Percentiles rank a stretch among this genome's conserved stretches.
phyloP scores from a whole-genome alignment of 306 rosid genomes.

The Cucurbita pepo region DNA sequence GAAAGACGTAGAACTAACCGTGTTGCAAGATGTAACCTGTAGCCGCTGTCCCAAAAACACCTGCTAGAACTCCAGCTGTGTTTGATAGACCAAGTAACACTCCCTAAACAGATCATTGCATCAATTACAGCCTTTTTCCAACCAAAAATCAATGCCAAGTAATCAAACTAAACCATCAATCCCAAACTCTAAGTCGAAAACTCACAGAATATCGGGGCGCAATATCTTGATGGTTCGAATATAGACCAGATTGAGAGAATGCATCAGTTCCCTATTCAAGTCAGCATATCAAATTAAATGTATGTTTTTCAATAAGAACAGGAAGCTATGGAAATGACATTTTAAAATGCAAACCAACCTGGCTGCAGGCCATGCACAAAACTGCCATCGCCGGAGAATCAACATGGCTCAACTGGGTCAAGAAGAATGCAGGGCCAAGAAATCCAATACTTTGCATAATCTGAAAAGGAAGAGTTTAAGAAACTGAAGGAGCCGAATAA shows the following conservation, averaged over 20 bases:
- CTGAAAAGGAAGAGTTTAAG: conserved; percentile 25
- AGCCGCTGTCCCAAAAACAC: conserved; percentile 96
- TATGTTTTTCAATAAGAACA: background rate
- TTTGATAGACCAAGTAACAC: conserved; percentile 89
- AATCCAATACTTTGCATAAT: conserved; percentile 96
- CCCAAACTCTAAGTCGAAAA: background rate
- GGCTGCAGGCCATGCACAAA: conserved; percentile 94
- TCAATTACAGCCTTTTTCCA: background rate
- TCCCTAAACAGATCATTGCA: conserved; percentile 30
- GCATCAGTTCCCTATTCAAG: conserved; percentile 80
- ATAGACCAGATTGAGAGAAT: conserved; percentile 92
- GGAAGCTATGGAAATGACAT: background rate
- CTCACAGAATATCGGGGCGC: conserved; percentile 96
- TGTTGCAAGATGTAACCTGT: conserved; percentile 92
- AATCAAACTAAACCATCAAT: background rate
- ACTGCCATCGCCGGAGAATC: conserved; percentile 88
- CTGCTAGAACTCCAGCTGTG: conserved; percentile 97
- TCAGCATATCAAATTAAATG: background rate
- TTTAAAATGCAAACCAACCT: conserved; percentile 34
- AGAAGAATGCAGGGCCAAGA: conserved; percentile 98
- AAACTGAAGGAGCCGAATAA: background rate
- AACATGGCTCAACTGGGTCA: conserved; percentile 85
- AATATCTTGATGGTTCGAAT: conserved; percentile 97
- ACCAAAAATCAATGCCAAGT: background rate
- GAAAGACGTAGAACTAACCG: conserved; percentile 29